Percentiles rank a stretch among this genome's conserved stretches.
phyloP scores from a whole-genome alignment of 208 protist species.

The Acanthamoeba royreba region DNA sequence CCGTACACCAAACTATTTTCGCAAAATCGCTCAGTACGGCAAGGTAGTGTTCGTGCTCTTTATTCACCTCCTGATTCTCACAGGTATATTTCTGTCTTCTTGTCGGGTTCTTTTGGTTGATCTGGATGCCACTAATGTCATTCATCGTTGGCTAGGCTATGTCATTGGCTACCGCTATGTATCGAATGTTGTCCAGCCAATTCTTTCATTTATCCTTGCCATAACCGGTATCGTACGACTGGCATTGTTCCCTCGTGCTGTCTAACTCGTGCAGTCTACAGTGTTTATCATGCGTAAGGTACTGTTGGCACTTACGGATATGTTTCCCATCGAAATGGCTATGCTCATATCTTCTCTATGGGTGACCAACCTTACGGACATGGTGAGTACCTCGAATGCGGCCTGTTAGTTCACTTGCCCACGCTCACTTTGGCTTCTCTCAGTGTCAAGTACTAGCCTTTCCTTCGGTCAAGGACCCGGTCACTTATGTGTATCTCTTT shows the following conservation, averaged over 20 bases:
- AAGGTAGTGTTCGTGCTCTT: slow-evolving; percentile 10
- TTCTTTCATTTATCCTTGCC: background rate
- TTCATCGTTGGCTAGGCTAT: background rate
- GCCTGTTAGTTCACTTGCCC: too few species aligned
- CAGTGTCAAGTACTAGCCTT: slow-evolving; percentile 51
- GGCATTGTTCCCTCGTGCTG: background rate
- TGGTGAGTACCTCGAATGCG: background rate
- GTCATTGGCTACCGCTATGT: slow-evolving; percentile 31
- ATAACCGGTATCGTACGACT: background rate
- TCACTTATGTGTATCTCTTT: slow-evolving; percentile 43
- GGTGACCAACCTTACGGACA: slow-evolving; percentile 49
- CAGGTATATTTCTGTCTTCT: background rate
- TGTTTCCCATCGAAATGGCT: slow-evolving; percentile 56
- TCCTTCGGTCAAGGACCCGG: slow-evolving; percentile 23
- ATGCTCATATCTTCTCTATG: slow-evolving; percentile 59
- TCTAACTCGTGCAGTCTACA: background rate
- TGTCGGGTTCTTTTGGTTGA: background rate
- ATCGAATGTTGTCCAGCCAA: background rate
- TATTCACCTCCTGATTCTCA: slow-evolving; percentile 2
- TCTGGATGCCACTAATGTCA: background rate
- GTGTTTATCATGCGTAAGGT: slow-evolving; percentile 47
- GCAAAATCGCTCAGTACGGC: slow-evolving; percentile 22
- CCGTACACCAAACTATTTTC: background rate
- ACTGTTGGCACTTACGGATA: slow-evolving; percentile 28
- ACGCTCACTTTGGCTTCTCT: background rate